Conservation (phyloP, 345 rosid species). For the Sisymbrium altissimum region DNA sequence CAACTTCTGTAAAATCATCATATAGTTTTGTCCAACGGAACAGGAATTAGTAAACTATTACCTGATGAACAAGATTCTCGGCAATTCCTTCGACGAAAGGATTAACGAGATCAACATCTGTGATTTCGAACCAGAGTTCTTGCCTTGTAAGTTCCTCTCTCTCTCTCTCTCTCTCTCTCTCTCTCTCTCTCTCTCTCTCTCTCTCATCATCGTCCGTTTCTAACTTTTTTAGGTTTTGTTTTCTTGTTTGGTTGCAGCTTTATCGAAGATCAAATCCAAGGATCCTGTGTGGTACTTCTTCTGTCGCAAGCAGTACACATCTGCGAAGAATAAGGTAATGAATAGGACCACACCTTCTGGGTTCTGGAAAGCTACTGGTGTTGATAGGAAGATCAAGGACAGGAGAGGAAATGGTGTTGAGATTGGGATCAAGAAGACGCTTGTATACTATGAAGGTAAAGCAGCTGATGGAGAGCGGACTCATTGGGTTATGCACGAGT, state of each 20-base stretch:
- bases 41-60: conserved; percentile 26
- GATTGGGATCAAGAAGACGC: conserved; percentile 44
- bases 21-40: conserved; percentile 19
- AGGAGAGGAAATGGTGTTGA: not conserved
- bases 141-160: conserved; percentile 40
- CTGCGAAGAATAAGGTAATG: conserved; percentile 3
- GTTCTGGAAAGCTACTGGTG: conserved; percentile 47
- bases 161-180: not conserved
- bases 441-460: conserved; percentile 32
- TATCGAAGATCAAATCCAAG: not conserved
- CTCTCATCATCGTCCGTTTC: too few relatives aligned
- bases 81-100: not conserved
- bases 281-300: conserved; percentile 48
- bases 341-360: conserved; percentile 40
- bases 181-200: too few relatives aligned
- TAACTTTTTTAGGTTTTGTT: not conserved
- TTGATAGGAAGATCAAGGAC: conserved; percentile 26
- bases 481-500: conserved; percentile 36
- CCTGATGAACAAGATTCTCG: conserved; percentile 20
- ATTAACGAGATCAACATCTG: conserved; percentile 30
- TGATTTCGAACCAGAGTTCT: conserved; percentile 23
- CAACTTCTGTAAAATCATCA: too few relatives aligned
- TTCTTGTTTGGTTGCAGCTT: not conserved
- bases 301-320: not conserved
- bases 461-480: not conserved